A percentile compares a stretch with the other conserved stretches of the same genome.
These are phyloP conservation scores for Trichoderma sp. DNA, from an alignment of 2,329 filamentous ascomycete genomes.

Conservation along the genomic window DNA sequence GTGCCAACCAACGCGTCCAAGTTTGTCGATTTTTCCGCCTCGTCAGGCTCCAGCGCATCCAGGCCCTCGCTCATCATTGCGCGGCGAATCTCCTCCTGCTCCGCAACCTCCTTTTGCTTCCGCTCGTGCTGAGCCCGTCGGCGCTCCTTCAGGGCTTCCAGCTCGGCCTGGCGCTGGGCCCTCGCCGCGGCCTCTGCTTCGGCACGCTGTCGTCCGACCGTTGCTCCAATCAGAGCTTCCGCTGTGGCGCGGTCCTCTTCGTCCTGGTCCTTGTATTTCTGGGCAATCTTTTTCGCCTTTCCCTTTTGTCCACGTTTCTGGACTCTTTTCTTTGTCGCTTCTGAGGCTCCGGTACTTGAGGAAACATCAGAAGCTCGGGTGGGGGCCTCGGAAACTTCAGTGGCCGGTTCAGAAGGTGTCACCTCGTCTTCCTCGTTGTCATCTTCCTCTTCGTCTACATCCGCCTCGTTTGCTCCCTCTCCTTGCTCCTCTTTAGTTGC, in stretches of 20 bases:
- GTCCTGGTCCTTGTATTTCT: slow-evolving; percentile 91
- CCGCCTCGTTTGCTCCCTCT: slow-evolving; percentile 17
- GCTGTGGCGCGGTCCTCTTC: slow-evolving; percentile 86
- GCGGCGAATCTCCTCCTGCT: slow-evolving; percentile 68
- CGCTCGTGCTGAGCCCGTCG: slow-evolving; percentile 76
- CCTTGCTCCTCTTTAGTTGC: slow-evolving; percentile 22
- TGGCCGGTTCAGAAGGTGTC: slow-evolving; percentile 26
- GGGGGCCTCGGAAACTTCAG: slow-evolving; percentile 23
- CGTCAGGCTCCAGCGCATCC: slow-evolving; percentile 58
- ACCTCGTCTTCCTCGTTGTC: slow-evolving; percentile 23
- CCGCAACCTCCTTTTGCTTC: slow-evolving; percentile 70
- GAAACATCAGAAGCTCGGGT: slow-evolving; percentile 17
- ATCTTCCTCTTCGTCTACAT: slow-evolving; percentile 28
- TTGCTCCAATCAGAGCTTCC: slow-evolving; percentile 80
- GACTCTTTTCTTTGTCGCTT: slow-evolving; percentile 37
- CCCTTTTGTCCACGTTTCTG: slow-evolving; percentile 70
- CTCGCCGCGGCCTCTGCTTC: slow-evolving; percentile 67
- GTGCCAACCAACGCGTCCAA: slow-evolving; percentile 74
- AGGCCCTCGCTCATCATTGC: slow-evolving; percentile 57
- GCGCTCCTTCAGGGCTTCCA: slow-evolving; percentile 68
- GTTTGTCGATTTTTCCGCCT: slow-evolving; percentile 50
- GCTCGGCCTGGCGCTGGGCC: slow-evolving; percentile 63
- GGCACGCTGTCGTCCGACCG: slow-evolving; percentile 62
- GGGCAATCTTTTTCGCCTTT: slow-evolving; percentile 82
- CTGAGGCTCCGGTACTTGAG: not conserved